These are phyloP conservation scores for Yamadazyma dushanensis DNA, from an alignment of 1,139 yeast species.

Conservation along the genomic window DNA sequence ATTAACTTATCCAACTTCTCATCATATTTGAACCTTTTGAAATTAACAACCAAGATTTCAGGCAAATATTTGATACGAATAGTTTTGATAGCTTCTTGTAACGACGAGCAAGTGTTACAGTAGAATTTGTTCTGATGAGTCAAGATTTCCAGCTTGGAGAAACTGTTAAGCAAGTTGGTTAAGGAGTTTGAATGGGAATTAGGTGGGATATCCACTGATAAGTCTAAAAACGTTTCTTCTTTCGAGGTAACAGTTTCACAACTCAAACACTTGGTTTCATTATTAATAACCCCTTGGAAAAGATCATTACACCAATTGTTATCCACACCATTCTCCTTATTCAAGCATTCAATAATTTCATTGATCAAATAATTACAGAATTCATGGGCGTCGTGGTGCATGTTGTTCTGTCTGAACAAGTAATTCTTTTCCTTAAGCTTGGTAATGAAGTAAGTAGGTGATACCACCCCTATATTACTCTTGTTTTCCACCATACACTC, in stretches of 20 bases:
- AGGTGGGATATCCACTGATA: slow-evolving; percentile 81
- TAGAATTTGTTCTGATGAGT: slow-evolving; percentile 88
- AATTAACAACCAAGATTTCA: slow-evolving; percentile 73
- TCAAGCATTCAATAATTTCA: slow-evolving; percentile 72
- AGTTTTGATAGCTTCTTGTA: slow-evolving; percentile 95
- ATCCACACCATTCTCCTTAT: slow-evolving; percentile 32
- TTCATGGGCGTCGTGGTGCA: slow-evolving; percentile 99
- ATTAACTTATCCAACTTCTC: slow-evolving; percentile 81
- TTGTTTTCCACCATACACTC: slow-evolving; percentile 78
- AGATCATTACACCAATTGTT: slow-evolving; percentile 64
- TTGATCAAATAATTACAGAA: slow-evolving; percentile 85
- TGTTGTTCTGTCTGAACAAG: slow-evolving; percentile 75
- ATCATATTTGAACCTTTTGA: slow-evolving; percentile 88
- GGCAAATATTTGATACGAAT: slow-evolving; percentile 82
- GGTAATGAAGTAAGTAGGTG: slow-evolving; percentile 73
- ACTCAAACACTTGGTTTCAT: slow-evolving; percentile 85
- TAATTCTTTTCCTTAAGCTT: slow-evolving; percentile 80
- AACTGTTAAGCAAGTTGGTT: slow-evolving; percentile 73
- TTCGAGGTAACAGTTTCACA: slow-evolving; percentile 86
- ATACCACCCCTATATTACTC: slow-evolving; percentile 76
- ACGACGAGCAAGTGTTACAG: slow-evolving; percentile 85
- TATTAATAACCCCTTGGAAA: slow-evolving; percentile 83
- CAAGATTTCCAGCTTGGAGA: slow-evolving; percentile 82
- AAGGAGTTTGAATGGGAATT: slow-evolving; percentile 63
- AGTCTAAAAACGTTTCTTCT: slow-evolving; percentile 83